Base-by-base conservation (phyloP, 2,329 filamentous ascomycete genomes). In the Xylariaceae sp. region DNA sequence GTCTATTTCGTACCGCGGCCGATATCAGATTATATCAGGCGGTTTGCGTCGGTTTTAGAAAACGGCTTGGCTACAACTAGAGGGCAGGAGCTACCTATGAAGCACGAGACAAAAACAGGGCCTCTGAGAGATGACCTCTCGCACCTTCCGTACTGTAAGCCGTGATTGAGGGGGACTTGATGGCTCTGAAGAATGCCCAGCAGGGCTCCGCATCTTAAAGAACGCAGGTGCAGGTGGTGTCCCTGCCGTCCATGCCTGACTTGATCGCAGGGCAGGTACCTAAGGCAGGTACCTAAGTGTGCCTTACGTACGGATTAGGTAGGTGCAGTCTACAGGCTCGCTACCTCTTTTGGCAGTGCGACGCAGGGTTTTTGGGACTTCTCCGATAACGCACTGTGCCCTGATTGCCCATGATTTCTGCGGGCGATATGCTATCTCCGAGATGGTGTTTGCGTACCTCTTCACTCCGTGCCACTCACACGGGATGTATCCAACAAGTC, bases 41-140 rank as follows among this genome's bases (percentile, higher is more conserved):
- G 56, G 56, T 44, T 61, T 53, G 53, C 48, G 37, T 53, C 59
- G 56, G 59, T 52, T 58, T 53, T 45, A 45, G 52, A 45, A 49
- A 51, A 53, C 30, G 49, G 30, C 10, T 35, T 13, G 54, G n/a
- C 39, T 39, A 30, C 23, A 4, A 30, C 23, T 30, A 37, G 17
- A 39, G 44, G 47, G 15, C 15, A 18, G 8, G 3, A 49, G 7
- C 47, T 49, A n/a, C 11, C 15, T 18, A 23, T 23, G 47, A 49
- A 49, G 11, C 15, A 49, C 11, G 15, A 41, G 37, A 30, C 23
- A 30, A 30, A 30, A 30, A 30, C 15, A 47, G 13, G 9, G 48
- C 17, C 30, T 18, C 17, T 18, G 17, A 23, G 48, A 50, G 48
- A 50, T 17, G 17, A 30, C 34, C 49, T n/a, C 49, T 15, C 18